phyloP scores from a whole-genome alignment of 805 yeast species.

The Candida mattraensis region DNA sequence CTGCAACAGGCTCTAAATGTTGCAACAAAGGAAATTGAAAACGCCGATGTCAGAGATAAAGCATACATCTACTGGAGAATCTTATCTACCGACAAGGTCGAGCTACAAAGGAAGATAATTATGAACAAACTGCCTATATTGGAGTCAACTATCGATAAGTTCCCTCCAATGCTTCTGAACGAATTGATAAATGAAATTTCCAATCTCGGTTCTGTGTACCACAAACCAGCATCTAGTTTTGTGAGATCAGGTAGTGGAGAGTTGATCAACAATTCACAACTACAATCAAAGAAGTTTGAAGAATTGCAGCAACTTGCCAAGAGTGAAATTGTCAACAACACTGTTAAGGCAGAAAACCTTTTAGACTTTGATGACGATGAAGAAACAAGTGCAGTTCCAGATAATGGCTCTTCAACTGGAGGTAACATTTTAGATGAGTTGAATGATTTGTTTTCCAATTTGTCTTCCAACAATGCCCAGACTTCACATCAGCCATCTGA shows the following conservation, averaged over 20 bases:
- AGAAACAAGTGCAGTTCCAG: conserved; percentile 22
- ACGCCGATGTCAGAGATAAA: conserved; percentile 77
- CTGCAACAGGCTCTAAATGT: conserved; percentile 61
- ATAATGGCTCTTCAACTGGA: conserved; percentile 24
- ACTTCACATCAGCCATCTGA: conserved; percentile 4
- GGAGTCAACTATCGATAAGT: conserved; percentile 66
- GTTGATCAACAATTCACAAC: conserved; percentile 23
- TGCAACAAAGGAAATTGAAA: conserved; percentile 65
- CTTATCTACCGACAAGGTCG: conserved; percentile 46
- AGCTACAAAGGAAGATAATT: conserved; percentile 52
- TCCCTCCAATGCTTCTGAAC: conserved; percentile 66
- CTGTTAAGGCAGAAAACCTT: conserved; percentile 72
- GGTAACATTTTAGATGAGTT: conserved; percentile 65
- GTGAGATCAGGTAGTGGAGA: conserved; percentile 31
- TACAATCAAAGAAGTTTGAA: conserved; percentile 59
- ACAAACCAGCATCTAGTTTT: conserved; percentile 73
- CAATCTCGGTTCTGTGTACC: conserved; percentile 85
- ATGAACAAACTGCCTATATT: conserved; percentile 68
- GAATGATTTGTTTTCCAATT: conserved; percentile 61
- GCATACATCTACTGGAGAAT: conserved; percentile 82
- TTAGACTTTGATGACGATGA: conserved; percentile 81
- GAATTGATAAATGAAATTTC: conserved; percentile 75
- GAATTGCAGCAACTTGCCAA: conserved; percentile 78
- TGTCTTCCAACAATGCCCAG: conserved; percentile 31
- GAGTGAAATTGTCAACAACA: conserved; percentile 61